phyloP scores from a whole-genome alignment of 192 early-diverging fungal species.

The Phlyctochytrium arcticum region DNA sequence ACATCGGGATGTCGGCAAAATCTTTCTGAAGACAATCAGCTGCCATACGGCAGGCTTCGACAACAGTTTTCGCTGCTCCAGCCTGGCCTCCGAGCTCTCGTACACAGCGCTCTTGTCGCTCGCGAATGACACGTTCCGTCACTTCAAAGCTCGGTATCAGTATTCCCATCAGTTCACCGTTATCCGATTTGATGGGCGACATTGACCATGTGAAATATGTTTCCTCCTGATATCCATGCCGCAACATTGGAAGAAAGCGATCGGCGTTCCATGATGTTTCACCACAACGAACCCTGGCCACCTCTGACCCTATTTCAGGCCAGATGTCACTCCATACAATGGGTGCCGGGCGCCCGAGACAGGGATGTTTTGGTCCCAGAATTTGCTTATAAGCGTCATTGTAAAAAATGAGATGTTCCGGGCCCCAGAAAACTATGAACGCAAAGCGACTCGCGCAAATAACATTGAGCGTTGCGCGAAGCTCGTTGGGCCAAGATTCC shows the following conservation, averaged over 20 bases:
- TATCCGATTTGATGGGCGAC: background rate
- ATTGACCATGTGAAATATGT: conserved; percentile 12
- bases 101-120: conserved; percentile 4
- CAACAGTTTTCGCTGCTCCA: background rate
- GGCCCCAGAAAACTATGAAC: conserved; percentile 6
- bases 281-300: no score
- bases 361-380: conserved; percentile 12
- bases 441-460: no score
- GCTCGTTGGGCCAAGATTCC: no score
- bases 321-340: background rate
- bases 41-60: conserved; percentile 12
- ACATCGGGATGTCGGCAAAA: conserved; percentile 13
- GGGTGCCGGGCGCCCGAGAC: background rate
- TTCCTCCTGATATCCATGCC: conserved; percentile 10
- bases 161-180: background rate
- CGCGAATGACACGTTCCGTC: conserved; percentile 3
- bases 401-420: background rate
- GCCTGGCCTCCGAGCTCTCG: conserved; percentile 6
- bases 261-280: no score
- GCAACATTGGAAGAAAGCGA: no score
- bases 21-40: background rate
- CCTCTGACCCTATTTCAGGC: background rate
- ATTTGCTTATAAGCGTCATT: conserved; percentile 19
- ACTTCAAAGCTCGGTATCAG: background rate
- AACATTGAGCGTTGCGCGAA: no score